Conservation (phyloP, 2,329 filamentous ascomycete genomes). For the Aspergillus persii region DNA sequence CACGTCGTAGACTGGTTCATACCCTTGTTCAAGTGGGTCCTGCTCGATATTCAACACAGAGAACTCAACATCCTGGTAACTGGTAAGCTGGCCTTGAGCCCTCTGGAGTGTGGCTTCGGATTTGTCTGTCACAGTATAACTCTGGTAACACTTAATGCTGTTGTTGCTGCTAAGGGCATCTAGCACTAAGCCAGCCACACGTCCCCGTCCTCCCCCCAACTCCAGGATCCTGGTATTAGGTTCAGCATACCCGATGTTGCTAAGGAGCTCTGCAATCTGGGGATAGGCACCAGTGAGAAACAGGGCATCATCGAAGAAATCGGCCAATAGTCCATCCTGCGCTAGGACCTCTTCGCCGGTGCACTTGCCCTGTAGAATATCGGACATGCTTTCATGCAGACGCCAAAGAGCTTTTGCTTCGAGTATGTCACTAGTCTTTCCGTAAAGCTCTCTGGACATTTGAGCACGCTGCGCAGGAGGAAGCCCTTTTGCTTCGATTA, state of each 20-base stretch:
- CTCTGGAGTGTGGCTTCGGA: neutral
- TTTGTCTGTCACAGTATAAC: constrained; percentile 5
- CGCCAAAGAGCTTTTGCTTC: neutral
- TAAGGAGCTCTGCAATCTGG: neutral
- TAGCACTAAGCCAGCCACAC: neutral
- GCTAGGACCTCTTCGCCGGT: neutral
- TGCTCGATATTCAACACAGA: constrained; percentile 4
- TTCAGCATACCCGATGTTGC: neutral
- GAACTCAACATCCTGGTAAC: neutral
- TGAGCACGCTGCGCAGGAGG: too few relatives aligned
- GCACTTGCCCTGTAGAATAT: neutral
- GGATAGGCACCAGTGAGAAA: neutral
- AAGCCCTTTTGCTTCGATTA: too few relatives aligned
- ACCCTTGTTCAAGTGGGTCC: constrained; percentile 4
- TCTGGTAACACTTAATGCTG: neutral
- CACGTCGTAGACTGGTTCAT: constrained; percentile 5
- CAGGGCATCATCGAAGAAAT: neutral
- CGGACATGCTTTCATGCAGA: neutral
- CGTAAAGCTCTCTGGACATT: too few relatives aligned
- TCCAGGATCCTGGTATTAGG: neutral
- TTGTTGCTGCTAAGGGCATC: neutral
- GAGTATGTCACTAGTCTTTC: neutral
- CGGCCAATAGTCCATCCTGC: neutral
- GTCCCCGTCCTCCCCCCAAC: constrained; percentile 1
- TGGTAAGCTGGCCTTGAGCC: neutral